These are phyloP conservation scores for Phascolomyces articulosus DNA, from an alignment of 371 early-diverging fungal genomes.

Conservation along the genomic window DNA sequence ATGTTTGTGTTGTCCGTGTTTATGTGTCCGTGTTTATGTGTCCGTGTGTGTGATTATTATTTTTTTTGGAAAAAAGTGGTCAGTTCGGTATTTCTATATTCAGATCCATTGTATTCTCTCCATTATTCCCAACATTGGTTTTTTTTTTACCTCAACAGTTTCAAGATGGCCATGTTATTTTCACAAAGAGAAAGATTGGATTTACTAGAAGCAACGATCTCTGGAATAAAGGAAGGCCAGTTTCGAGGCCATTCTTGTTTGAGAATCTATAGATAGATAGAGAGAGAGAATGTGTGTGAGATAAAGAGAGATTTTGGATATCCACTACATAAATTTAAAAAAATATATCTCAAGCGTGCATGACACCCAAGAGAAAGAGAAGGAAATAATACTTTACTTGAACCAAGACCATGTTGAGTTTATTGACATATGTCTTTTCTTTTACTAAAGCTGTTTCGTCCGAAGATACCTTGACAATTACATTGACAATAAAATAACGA, in stretches of 20 bases:
- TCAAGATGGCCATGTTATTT: constrained; percentile 99
- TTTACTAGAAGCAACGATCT: constrained; percentile 94
- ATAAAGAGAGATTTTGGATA: too few species aligned
- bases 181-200: constrained; percentile 93
- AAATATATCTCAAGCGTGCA: too few species aligned
- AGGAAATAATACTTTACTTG: constrained; percentile 64
- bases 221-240: constrained; percentile 99
- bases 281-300: too few species aligned
- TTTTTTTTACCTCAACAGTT: constrained; percentile 79
- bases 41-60: too few species aligned
- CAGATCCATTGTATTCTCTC: too few species aligned
- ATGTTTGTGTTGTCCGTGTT: too few species aligned
- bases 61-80: too few species aligned
- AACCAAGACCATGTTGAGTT: constrained; percentile 94
- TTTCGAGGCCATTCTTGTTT: constrained; percentile 99
- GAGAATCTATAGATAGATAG: constrained; percentile 71
- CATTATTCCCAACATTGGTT: constrained; percentile 2
- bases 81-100: too few species aligned
- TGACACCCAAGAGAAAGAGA: not conserved
- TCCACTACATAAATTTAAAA: too few species aligned
- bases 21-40: too few species aligned
- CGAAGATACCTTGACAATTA: constrained; percentile 88
- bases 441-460: constrained; percentile 73
- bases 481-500: constrained; percentile 90
- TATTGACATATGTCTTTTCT: constrained; percentile 81